phyloP scores from a whole-genome alignment of 306 rosid species.

The Dryas drummondii region DNA sequence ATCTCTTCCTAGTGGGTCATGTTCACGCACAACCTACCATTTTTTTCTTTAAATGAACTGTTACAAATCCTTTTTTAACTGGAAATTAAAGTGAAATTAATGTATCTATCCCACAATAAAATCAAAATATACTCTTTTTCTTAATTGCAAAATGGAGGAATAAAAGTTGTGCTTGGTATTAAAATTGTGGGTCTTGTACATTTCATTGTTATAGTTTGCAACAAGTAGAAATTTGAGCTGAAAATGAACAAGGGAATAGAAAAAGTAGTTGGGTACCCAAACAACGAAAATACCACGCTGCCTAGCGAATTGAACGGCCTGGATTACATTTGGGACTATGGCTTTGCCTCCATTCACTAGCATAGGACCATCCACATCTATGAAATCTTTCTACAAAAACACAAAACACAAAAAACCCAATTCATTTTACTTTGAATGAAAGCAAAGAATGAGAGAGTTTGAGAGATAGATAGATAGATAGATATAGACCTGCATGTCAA shows the following conservation, averaged over 20 bases:
- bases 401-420: constrained; percentile 19
- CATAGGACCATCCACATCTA: constrained; percentile 49
- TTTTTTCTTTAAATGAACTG: background rate
- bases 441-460: background rate
- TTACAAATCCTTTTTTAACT: background rate
- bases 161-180: background rate
- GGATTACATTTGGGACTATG: constrained; percentile 64
- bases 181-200: background rate
- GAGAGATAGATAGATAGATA: background rate
- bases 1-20: constrained; percentile 82
- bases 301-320: constrained; percentile 65
- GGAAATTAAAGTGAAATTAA: background rate
- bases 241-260: background rate
- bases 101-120: background rate
- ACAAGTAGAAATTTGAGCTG: background rate
- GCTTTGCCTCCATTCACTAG: constrained; percentile 61
- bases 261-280: constrained; percentile 52
- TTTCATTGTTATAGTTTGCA: background rate
- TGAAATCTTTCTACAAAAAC: constrained; percentile 63
- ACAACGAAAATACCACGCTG: constrained; percentile 62
- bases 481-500: constrained; percentile 72
- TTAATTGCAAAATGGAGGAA: background rate
- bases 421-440: background rate
- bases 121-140: background rate
- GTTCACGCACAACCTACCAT: constrained; percentile 78